These are phyloP conservation scores for Vigna trinervia DNA, from an alignment of 306 rosid genomes.

Conservation along the genomic window DNA sequence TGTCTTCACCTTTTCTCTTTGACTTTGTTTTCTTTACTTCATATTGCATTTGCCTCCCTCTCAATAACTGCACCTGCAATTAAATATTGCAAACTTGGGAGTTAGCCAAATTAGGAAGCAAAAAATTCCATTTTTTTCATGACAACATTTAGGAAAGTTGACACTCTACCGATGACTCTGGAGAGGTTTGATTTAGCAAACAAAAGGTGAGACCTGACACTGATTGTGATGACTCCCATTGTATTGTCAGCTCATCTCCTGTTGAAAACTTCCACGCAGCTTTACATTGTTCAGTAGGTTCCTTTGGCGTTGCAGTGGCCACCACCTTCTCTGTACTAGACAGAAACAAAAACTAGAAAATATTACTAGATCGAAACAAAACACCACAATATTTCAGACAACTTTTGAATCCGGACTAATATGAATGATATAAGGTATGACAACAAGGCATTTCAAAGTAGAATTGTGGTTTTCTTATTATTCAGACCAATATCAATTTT, in stretches of 20 bases:
- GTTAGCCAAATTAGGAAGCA: constrained; percentile 30
- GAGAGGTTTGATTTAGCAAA: constrained; percentile 57
- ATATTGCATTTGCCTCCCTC: constrained; percentile 80
- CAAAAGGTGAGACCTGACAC: constrained; percentile 63
- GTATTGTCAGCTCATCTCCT: constrained; percentile 74
- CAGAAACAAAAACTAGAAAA: constrained; percentile 42
- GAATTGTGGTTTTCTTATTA: not conserved
- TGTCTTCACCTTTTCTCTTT: constrained; percentile 41
- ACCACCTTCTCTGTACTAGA: constrained; percentile 92
- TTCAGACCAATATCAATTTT: constrained; percentile 6
- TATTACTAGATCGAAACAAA: not conserved
- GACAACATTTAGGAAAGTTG: constrained; percentile 23
- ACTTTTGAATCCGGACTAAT: not conserved
- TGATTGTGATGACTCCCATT: constrained; percentile 65
- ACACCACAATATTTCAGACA: constrained; percentile 37
- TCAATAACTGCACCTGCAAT: constrained; percentile 76
- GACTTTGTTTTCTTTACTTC: constrained; percentile 49
- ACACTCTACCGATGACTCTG: constrained; percentile 65
- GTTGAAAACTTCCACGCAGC: constrained; percentile 83
- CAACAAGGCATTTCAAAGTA: not conserved
- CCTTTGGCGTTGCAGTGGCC: constrained; percentile 88
- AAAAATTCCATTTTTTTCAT: not conserved
- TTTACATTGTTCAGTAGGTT: constrained; percentile 67
- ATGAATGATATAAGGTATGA: not conserved
- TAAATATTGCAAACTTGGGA: not conserved